These are phyloP conservation scores for Kwoniella pini DNA, from an alignment of 768 basidiomycete genomes.

Conservation along the genomic window DNA sequence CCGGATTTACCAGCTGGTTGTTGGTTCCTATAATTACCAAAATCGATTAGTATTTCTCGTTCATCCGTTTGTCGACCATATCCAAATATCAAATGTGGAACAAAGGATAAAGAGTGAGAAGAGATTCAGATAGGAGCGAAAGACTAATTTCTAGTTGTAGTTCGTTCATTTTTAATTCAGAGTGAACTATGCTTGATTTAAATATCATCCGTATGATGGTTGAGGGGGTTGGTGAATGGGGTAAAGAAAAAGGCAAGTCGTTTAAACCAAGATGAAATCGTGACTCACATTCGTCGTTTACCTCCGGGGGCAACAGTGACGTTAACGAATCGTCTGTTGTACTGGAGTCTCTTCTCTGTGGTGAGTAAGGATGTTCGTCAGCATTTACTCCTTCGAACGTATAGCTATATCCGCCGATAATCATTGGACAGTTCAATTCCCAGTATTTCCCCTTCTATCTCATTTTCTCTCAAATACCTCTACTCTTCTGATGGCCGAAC, in stretches of 20 bases:
- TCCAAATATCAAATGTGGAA: neutral
- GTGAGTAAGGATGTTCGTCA: constrained; percentile 5
- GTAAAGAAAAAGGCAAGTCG: too few relatives aligned
- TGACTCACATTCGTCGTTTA: constrained; percentile 92
- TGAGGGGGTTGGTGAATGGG: neutral
- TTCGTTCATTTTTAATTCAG: constrained; percentile 75
- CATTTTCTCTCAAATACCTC: neutral
- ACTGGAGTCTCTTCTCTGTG: constrained; percentile 79
- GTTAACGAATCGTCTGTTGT: constrained; percentile 67
- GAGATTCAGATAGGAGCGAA: constrained; percentile 97
- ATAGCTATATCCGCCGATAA: too few relatives aligned
- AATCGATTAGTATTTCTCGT: neutral
- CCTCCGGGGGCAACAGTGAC: constrained; percentile 86
- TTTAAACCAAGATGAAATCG: constrained; percentile 16
- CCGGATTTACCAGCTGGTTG: constrained; percentile 55
- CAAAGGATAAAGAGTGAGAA: constrained; percentile 6
- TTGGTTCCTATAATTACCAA: constrained; percentile 45
- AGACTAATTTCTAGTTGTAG: constrained; percentile 75
- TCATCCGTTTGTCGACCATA: neutral
- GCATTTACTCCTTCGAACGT: constrained; percentile 2
- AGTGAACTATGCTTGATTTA: constrained; percentile 86
- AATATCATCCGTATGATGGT: constrained; percentile 43
- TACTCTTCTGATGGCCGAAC: neutral
- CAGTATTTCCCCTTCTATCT: neutral
- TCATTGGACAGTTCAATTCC: too few relatives aligned